Evolutionary conservation across 1,139 yeast genomes (phyloP).

Genomic region (Diutina scorzettiae): DNA sequence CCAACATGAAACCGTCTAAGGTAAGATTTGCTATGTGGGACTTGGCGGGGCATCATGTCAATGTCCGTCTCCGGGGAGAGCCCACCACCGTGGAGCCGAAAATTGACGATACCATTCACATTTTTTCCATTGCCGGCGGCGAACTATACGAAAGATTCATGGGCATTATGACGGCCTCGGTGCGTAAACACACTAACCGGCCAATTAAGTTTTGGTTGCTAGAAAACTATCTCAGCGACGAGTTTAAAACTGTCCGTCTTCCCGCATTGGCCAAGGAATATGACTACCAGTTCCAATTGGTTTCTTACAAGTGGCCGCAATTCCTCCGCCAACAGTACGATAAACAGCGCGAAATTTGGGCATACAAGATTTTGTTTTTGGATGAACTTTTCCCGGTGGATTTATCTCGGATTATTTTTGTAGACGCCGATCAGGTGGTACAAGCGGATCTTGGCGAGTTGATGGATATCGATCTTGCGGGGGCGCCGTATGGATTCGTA

Average conservation of each 20-base stretch:
- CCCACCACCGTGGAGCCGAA: neutral
- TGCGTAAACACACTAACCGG: constrained; percentile 46
- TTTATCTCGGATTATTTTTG: constrained; percentile 64
- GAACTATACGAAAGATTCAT: constrained; percentile 62
- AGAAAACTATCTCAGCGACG: constrained; percentile 65
- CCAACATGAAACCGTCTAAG: constrained; percentile 11
- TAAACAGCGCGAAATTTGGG: constrained; percentile 75
- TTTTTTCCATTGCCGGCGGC: constrained; percentile 78
- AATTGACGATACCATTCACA: constrained; percentile 37
- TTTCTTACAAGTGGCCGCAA: constrained; percentile 83
- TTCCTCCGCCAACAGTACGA: constrained; percentile 76
- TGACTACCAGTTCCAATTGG: constrained; percentile 55
- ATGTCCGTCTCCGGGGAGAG: neutral
- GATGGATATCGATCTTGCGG: constrained; percentile 53
- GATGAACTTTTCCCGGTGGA: constrained; percentile 81
- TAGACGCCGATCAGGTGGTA: constrained; percentile 76
- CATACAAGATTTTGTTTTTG: constrained; percentile 71
- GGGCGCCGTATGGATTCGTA: constrained; percentile 74
- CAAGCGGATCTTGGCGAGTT: constrained; percentile 63
- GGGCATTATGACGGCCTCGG: constrained; percentile 71
- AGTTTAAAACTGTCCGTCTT: constrained; percentile 44
- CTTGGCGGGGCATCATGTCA: neutral
- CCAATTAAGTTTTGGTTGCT: constrained; percentile 80
- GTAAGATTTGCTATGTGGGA: constrained; percentile 2
- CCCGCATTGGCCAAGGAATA: constrained; percentile 48